Evolutionary conservation across 208 protist species (phyloP).

Genomic region (Acanthamoeba healyi): DNA sequence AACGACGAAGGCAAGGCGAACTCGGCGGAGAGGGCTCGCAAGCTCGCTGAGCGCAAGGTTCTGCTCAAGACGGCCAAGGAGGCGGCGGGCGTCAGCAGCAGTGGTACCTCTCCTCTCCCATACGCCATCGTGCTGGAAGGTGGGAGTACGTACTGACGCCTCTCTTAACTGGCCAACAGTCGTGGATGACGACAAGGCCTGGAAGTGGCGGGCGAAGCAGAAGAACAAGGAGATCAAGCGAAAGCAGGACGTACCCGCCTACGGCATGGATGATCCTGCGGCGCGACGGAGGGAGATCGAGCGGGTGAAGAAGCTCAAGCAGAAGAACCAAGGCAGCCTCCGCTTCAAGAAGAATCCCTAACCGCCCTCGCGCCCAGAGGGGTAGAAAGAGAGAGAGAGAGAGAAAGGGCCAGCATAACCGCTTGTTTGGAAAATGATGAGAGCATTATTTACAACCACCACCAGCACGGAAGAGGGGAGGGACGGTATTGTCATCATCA

Average conservation of each 20-base stretch:
- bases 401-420: no score
- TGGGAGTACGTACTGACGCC: not conserved
- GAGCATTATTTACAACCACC: no score
- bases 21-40: not conserved
- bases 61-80: conserved; percentile 28
- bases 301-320: not conserved
- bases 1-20: not conserved
- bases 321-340: not conserved
- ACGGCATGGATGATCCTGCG: not conserved
- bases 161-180: not conserved
- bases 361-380: no score
- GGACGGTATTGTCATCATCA: not conserved
- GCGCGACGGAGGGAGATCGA: not conserved
- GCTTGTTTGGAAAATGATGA: no score
- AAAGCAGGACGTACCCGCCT: not conserved
- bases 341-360: not conserved
- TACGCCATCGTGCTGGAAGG: not conserved
- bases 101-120: not conserved
- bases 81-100: not conserved
- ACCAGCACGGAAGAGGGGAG: not conserved
- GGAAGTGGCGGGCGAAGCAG: not conserved
- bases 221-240: not conserved
- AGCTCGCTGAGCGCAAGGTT: conserved; percentile 10
- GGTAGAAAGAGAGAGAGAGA: not conserved
- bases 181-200: not conserved